Percentiles rank a stretch among this genome's conserved stretches.
These are phyloP conservation scores for Detonula confervacea DNA, from an alignment of 352 stramenopile genomes.

Conservation along the genomic window DNA sequence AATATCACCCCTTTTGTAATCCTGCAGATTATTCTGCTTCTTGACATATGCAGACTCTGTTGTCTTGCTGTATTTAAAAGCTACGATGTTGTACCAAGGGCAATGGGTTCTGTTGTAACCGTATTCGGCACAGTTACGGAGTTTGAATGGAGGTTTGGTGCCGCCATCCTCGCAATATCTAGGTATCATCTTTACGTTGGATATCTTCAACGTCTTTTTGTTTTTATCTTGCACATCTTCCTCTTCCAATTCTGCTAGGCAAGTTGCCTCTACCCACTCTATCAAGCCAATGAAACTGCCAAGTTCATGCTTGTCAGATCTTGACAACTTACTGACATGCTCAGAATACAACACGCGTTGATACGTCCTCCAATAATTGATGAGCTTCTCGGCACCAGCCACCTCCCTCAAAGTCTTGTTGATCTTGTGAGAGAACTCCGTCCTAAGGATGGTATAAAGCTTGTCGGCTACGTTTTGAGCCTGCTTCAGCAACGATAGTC, in stretches of 20 bases:
- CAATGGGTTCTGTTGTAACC: background rate
- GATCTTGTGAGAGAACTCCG: no score
- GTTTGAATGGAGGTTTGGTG: background rate
- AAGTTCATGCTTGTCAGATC: background rate
- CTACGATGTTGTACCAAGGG: background rate
- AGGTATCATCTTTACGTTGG: background rate
- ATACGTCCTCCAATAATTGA: no score
- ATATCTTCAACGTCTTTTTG: background rate
- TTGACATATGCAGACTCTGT: background rate
- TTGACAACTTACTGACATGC: background rate
- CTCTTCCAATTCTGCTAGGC: background rate
- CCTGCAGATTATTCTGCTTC: background rate
- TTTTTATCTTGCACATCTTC: background rate
- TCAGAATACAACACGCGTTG: background rate
- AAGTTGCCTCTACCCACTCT: background rate
- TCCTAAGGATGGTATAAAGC: no score
- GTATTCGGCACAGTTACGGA: background rate
- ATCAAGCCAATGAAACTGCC: background rate
- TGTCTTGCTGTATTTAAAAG: background rate
- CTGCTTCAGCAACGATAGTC: no score
- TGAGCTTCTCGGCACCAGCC: no score
- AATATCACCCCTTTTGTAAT: background rate
- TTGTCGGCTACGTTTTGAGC: no score
- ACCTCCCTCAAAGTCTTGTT: no score
- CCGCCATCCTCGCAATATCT: background rate